A percentile compares a stretch with the other conserved stretches of the same genome.
Conservation (phyloP, 2,329 filamentous ascomycete genomes). For the Trichoderma cornu-damae region DNA sequence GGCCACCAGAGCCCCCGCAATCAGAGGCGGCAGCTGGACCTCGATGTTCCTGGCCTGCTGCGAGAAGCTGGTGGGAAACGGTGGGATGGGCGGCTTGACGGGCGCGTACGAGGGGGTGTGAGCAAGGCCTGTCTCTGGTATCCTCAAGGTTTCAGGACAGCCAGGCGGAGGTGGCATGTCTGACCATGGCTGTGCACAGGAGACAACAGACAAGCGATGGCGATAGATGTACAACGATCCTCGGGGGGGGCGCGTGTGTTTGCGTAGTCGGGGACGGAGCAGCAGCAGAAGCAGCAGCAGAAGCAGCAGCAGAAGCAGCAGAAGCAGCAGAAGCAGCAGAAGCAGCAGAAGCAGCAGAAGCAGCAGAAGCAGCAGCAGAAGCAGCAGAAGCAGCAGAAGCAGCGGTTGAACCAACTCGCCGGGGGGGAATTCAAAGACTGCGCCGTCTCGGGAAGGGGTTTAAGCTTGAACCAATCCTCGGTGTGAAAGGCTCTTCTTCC, state of each 20-base stretch:
- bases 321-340: no score
- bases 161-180: slow-evolving; percentile 29
- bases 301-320: no score
- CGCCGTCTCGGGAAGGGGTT: not conserved
- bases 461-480: slow-evolving; percentile 5
- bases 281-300: no score
- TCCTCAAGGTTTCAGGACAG: slow-evolving; percentile 26
- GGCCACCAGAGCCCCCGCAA: slow-evolving; percentile 33
- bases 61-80: slow-evolving; percentile 28
- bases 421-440: no score
- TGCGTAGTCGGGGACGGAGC: no score
- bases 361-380: no score
- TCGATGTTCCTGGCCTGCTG: slow-evolving; percentile 30
- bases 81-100: slow-evolving; percentile 34
- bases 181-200: slow-evolving; percentile 26
- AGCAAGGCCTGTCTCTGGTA: slow-evolving; percentile 21
- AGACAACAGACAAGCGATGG: not conserved
- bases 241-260: no score
- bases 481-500: not conserved
- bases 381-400: no score
- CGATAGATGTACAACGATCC: not conserved
- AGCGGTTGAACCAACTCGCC: no score
- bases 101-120: slow-evolving; percentile 7
- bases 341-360: no score
- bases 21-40: slow-evolving; percentile 33